Evolutionary conservation across 768 basidiomycete genomes (phyloP).

Genomic region (Pleurotus pulmonarius): DNA sequence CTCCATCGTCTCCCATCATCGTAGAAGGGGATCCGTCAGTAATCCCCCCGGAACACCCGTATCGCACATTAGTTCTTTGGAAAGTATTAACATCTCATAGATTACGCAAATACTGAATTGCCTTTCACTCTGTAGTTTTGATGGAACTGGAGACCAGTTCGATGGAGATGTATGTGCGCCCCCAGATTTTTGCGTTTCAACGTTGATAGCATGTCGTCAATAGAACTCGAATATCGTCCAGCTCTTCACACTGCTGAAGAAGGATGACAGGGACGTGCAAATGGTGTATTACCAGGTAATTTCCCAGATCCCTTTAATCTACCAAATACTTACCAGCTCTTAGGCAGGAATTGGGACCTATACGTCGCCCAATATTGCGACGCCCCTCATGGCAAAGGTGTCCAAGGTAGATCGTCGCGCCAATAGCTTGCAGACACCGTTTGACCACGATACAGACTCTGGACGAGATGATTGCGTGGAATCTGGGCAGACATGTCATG

Average conservation of each 20-base stretch:
- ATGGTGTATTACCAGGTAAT: slow-evolving; percentile 54
- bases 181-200: neutral
- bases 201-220: neutral
- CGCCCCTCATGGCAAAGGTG: slow-evolving; percentile 37
- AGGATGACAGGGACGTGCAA: slow-evolving; percentile 44
- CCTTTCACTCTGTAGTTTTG: slow-evolving; percentile 68
- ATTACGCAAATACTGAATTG: slow-evolving; percentile 28
- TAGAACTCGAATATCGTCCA: slow-evolving; percentile 47
- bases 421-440: neutral
- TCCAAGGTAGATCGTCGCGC: slow-evolving; percentile 28
- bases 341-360: slow-evolving; percentile 57
- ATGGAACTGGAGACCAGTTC: slow-evolving; percentile 52
- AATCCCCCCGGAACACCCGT: slow-evolving; percentile 15
- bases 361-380: slow-evolving; percentile 38
- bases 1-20: neutral
- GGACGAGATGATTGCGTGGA: slow-evolving; percentile 44
- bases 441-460: slow-evolving; percentile 22
- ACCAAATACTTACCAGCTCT: neutral
- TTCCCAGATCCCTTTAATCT: neutral
- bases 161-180: slow-evolving; percentile 30
- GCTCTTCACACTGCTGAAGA: slow-evolving; percentile 47
- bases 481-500: slow-evolving; percentile 51
- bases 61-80: slow-evolving; percentile 15
- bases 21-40: slow-evolving; percentile 2
- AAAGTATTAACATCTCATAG: slow-evolving; percentile 14